phyloP scores from a whole-genome alignment of 768 basidiomycete species.

The Trametes coccinea region DNA sequence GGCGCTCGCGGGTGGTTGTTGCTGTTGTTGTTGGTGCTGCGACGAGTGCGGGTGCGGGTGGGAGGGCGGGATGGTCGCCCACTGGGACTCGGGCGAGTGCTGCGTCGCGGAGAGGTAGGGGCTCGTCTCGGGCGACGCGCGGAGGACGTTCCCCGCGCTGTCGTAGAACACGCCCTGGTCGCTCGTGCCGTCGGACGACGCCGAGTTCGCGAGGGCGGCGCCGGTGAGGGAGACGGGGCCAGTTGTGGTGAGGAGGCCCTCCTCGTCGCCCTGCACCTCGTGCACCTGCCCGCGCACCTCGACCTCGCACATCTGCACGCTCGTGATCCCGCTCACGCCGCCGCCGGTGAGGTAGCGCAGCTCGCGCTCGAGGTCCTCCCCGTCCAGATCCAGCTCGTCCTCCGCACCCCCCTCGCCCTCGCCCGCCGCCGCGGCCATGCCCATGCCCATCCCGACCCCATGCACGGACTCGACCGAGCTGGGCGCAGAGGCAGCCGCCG shows the following conservation, averaged over 20 bases:
- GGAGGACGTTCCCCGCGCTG: slow-evolving; percentile 2
- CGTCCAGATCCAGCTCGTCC: slow-evolving; percentile 39
- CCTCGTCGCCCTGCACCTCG: slow-evolving; percentile 59
- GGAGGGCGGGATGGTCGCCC: slow-evolving; percentile 35
- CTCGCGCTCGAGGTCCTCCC: slow-evolving; percentile 23
- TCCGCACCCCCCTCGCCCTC: slow-evolving; percentile 29
- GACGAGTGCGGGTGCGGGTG: slow-evolving; percentile 5
- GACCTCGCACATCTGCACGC: slow-evolving; percentile 59
- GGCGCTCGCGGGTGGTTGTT: slow-evolving; percentile 23
- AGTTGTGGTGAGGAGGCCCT: slow-evolving; percentile 47
- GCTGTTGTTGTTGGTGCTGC: slow-evolving; percentile 21
- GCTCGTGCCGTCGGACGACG: slow-evolving; percentile 24
- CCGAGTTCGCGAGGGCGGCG: slow-evolving; percentile 21
- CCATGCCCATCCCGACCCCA: neutral
- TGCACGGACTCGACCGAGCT: slow-evolving; percentile 1
- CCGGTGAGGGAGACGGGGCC: slow-evolving; percentile 16
- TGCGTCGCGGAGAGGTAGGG: slow-evolving; percentile 13
- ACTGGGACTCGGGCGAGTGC: slow-evolving; percentile 36
- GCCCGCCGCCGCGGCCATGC: slow-evolving; percentile 22
- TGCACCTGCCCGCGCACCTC: slow-evolving; percentile 58
- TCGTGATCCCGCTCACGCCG: slow-evolving; percentile 32
- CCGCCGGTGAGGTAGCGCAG: slow-evolving; percentile 16
- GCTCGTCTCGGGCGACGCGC: slow-evolving; percentile 24
- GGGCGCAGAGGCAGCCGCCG: slow-evolving; percentile 29
- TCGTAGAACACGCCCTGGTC: slow-evolving; percentile 27